Evolutionary conservation across 169 alveolate genomes (phyloP).

Genomic region (Plasmodium ovale): DNA sequence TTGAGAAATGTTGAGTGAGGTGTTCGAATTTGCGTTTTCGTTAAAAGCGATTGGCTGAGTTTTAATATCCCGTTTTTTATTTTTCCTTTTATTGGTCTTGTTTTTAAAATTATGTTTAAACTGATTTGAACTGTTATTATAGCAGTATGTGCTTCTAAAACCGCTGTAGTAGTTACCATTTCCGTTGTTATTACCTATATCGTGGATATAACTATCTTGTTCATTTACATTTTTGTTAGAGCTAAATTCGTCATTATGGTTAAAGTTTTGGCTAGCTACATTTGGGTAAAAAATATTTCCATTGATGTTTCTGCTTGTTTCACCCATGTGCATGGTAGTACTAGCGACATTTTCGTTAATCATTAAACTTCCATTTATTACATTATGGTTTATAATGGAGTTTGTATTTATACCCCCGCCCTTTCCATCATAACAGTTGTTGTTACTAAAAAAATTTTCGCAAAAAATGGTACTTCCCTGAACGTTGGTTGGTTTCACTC

Average conservation of each 20-base stretch:
- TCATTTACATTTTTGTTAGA: neutral
- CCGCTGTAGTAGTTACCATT: too few relatives aligned
- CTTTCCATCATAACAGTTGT: too few relatives aligned
- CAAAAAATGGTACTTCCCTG: too few relatives aligned
- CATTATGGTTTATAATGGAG: too few relatives aligned
- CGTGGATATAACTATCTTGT: neutral
- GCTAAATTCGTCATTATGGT: slow-evolving; percentile 1
- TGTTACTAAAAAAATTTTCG: too few relatives aligned
- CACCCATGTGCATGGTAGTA: neutral
- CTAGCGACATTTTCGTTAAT: slow-evolving; percentile 14
- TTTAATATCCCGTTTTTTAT: slow-evolving; percentile 18
- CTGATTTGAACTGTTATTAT: neutral
- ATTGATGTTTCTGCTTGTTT: neutral
- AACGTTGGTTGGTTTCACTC: too few relatives aligned
- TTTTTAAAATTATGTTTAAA: slow-evolving; percentile 21
- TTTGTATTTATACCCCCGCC: too few relatives aligned
- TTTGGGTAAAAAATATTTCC: slow-evolving; percentile 15
- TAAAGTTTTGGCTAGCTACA: neutral
- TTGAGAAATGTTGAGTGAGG: slow-evolving; percentile 20
- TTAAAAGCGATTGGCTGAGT: slow-evolving; percentile 14
- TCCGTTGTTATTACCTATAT: too few relatives aligned
- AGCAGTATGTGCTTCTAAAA: neutral
- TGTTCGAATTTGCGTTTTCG: slow-evolving; percentile 10
- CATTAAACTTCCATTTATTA: neutral
- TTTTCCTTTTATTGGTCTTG: slow-evolving; percentile 7